Base-by-base conservation (phyloP, 2,329 filamentous ascomycete species). In the Torrubiellomyces zombiae region DNA sequence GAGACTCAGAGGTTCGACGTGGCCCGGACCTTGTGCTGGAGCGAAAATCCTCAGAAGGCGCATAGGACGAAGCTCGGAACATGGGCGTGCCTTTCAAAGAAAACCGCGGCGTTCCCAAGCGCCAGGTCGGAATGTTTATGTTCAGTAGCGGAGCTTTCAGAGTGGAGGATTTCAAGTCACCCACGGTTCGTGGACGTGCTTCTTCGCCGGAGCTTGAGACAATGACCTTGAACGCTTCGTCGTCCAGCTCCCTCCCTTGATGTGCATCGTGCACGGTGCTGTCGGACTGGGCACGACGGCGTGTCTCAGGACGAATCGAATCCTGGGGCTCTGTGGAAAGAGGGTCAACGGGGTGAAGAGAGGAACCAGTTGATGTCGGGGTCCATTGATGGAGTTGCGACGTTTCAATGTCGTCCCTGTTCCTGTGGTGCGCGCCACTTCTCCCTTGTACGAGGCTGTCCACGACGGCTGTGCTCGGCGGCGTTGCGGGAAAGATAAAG, bases 71-170 rank as follows among this genome's bases (percentile, higher is more conserved):
- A 35, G 74, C 78, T 32, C 79, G 74, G 34, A 94, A 59, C 33
- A 81, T 65, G 3, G 80, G 72, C 3, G 76, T 83, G 8, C 82
- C 82, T 37, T 67, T 65, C 26, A 67, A 55, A 34, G 76, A 86
- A 48, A 93, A 92, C 30, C 72, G 69, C 11, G 82, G 81, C 2
- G 75, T 78, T 9, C 83, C 85, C 29, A 94, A 58, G 35, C 75
- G 74, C 60, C 85, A 91, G 28, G 79, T 75, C 18, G 85, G 83
- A 25, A 93, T 92, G 13, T 72, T 62, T 21, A 86, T 65, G 37
- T 83, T 68, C 25, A 91, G 57, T 18, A 71, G 53, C 9, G 68
- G 71, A 19, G 58, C 49, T n/a, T n/a, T n/a, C 9, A 15, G 20
- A 20, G 45, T 42, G 11, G 48, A 38, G 9, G 44, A 35, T 36